Evolutionary conservation across 768 basidiomycete genomes (phyloP).

Genomic region (Termitomyces sp.): DNA sequence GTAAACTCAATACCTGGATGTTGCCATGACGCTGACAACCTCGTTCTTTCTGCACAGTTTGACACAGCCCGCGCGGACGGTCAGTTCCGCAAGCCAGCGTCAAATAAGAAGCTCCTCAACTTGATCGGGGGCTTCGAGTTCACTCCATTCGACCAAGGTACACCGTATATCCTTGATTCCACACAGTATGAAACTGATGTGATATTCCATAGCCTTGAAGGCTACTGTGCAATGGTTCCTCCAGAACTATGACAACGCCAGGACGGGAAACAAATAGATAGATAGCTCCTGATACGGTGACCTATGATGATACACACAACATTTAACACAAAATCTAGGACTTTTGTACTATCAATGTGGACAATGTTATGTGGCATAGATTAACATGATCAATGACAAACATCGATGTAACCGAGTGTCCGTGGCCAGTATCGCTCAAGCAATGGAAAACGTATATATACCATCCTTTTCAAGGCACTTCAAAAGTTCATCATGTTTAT

Average conservation of each 20-base stretch:
- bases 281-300: neutral
- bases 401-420: neutral
- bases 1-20: slow-evolving; percentile 14
- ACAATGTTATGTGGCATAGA: neutral
- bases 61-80: slow-evolving; percentile 84
- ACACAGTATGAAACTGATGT: neutral
- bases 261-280: slow-evolving; percentile 39
- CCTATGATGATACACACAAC: neutral
- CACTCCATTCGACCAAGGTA: slow-evolving; percentile 85
- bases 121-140: slow-evolving; percentile 81
- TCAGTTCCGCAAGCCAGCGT: slow-evolving; percentile 94
- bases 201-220: slow-evolving; percentile 50
- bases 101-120: slow-evolving; percentile 80
- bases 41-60: slow-evolving; percentile 46
- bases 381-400: neutral
- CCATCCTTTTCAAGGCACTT: neutral
- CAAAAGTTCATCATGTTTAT: neutral
- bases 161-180: slow-evolving; percentile 19
- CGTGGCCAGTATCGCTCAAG: neutral
- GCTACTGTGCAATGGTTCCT: slow-evolving; percentile 85
- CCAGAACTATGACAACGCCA: slow-evolving; percentile 69
- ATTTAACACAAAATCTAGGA: too few relatives aligned
- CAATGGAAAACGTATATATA: neutral
- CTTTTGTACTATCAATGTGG: neutral
- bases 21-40: neutral